These are phyloP conservation scores for Russula sp. DNA, from an alignment of 768 basidiomycete species.

Conservation along the genomic window DNA sequence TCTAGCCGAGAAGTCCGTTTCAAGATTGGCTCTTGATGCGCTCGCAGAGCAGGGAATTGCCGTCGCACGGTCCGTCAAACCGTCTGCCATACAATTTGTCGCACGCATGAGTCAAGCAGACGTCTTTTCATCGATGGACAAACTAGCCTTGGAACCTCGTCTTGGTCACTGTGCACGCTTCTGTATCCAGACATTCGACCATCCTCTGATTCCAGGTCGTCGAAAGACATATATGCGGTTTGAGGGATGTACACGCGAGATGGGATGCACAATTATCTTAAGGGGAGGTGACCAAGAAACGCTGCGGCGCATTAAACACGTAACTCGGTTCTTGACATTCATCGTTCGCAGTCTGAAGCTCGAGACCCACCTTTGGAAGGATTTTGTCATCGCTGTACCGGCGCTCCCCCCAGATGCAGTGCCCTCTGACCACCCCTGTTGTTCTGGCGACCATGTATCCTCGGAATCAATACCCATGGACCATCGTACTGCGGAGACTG, in stretches of 20 bases:
- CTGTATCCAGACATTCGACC: slow-evolving; percentile 90
- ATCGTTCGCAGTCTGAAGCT: slow-evolving; percentile 91
- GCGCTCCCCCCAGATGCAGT: slow-evolving; percentile 63
- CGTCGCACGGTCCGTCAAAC: slow-evolving; percentile 87
- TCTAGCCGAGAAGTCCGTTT: slow-evolving; percentile 88
- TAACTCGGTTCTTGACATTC: slow-evolving; percentile 88
- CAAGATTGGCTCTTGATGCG: slow-evolving; percentile 83
- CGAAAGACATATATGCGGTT: slow-evolving; percentile 98
- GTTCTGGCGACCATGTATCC: slow-evolving; percentile 5
- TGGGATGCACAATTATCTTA: slow-evolving; percentile 92
- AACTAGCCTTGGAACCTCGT: slow-evolving; percentile 83
- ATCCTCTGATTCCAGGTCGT: slow-evolving; percentile 87
- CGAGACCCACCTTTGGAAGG: slow-evolving; percentile 93
- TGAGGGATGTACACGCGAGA: slow-evolving; percentile 89
- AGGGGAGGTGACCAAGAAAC: slow-evolving; percentile 83
- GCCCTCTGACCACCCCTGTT: slow-evolving; percentile 41
- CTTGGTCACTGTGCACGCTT: slow-evolving; percentile 86
- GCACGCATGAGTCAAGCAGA: slow-evolving; percentile 95
- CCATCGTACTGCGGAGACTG: slow-evolving; percentile 21
- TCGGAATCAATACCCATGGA: background rate
- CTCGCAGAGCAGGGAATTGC: slow-evolving; percentile 83
- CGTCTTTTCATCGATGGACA: slow-evolving; percentile 93
- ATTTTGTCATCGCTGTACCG: slow-evolving; percentile 75
- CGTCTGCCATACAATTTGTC: slow-evolving; percentile 80
- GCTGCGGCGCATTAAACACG: slow-evolving; percentile 82